Percentiles rank a stretch among this genome's conserved stretches.
phyloP scores from a whole-genome alignment of 2,329 filamentous ascomycete species.

The Pseudocercospora musae region DNA sequence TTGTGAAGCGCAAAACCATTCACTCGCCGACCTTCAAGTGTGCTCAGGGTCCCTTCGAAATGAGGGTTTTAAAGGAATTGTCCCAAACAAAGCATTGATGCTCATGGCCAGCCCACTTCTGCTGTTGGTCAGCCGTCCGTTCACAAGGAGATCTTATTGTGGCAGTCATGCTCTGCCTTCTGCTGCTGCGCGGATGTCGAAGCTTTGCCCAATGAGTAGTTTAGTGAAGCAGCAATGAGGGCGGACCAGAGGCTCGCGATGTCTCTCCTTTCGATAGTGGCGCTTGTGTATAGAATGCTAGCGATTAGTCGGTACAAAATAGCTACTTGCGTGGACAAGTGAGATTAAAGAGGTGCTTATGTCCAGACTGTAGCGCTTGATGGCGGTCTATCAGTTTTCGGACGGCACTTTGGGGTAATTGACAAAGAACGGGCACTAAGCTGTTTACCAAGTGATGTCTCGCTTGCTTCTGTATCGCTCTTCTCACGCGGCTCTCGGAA shows the following conservation, averaged over 20 bases:
- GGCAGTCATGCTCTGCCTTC: not conserved
- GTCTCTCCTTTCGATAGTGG: not conserved
- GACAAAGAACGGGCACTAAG: too few species aligned
- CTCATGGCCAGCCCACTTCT: not conserved
- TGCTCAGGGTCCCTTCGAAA: not conserved
- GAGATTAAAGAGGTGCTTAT: not conserved
- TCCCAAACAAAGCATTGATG: not conserved
- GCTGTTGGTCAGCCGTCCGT: too few species aligned
- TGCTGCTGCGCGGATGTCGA: not conserved
- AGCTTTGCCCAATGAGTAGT: not conserved
- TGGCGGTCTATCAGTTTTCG: not conserved
- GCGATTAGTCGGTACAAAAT: not conserved
- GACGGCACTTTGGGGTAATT: too few species aligned
- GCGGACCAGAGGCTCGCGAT: not conserved
- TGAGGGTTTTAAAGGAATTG: not conserved
- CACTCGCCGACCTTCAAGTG: not conserved
- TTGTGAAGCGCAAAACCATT: not conserved
- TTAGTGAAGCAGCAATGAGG: not conserved
- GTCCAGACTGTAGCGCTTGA: not conserved
- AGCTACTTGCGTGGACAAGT: not conserved
- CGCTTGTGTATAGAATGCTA: not conserved
- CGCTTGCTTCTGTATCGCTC: too few species aligned
- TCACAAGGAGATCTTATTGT: not conserved
- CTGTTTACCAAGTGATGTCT: too few species aligned
- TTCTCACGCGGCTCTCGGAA: too few species aligned